These are phyloP conservation scores for Andrographis paniculata DNA, from an alignment of 305 asterid genomes.

Conservation along the genomic window DNA sequence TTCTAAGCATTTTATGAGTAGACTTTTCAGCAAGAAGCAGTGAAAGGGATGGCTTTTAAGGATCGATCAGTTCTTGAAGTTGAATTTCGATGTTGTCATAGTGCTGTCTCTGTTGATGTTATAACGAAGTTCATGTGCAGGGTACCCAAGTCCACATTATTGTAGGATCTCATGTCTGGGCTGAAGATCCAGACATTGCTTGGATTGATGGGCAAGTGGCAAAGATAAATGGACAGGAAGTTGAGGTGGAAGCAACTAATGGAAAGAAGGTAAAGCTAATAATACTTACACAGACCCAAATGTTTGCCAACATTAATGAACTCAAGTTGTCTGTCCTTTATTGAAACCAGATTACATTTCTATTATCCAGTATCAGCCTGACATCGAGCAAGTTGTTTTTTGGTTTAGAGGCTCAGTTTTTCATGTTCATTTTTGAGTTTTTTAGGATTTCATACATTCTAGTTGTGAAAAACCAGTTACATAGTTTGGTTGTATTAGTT, in stretches of 20 bases:
- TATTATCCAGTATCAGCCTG: conserved; percentile 2
- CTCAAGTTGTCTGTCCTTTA: conserved; percentile 1
- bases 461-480: too few relatives aligned
- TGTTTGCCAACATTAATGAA: conserved; percentile 10
- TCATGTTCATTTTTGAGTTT: neutral
- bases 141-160: conserved; percentile 65
- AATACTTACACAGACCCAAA: conserved; percentile 7
- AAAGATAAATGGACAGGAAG: conserved; percentile 59
- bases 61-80: too few relatives aligned
- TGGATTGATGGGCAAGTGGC: conserved; percentile 67
- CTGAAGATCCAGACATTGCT: conserved; percentile 52
- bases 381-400: neutral
- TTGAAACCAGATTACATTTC: neutral
- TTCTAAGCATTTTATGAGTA: too few relatives aligned
- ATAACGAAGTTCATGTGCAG: conserved; percentile 33
- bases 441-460: too few relatives aligned
- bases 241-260: conserved; percentile 44
- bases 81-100: neutral
- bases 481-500: too few relatives aligned
- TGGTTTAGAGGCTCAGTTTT: too few relatives aligned
- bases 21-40: too few relatives aligned
- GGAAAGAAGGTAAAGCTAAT: conserved; percentile 46
- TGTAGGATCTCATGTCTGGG: conserved; percentile 79
- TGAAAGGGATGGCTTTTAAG: too few relatives aligned
- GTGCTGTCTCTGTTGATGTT: neutral